Conservation (phyloP, 306 rosid genomes). For the Medicago truncatula region DNA sequence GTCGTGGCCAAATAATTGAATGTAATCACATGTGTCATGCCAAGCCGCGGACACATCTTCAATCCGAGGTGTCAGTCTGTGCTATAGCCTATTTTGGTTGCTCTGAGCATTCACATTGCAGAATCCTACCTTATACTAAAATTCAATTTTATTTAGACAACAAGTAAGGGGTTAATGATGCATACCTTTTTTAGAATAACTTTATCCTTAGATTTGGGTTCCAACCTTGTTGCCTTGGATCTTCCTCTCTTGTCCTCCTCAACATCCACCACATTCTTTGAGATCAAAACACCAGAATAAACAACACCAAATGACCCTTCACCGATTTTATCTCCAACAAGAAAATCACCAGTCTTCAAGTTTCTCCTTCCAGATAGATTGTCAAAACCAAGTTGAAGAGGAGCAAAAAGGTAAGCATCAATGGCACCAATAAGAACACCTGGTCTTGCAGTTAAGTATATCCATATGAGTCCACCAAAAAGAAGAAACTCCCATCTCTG, state of each 20-base stretch:
- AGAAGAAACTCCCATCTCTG: conserved; percentile 69
- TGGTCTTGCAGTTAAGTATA: conserved; percentile 88
- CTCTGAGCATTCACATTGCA: neutral
- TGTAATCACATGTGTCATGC: too few relatives aligned
- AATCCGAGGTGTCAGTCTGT: too few relatives aligned
- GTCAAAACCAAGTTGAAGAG: conserved; percentile 77
- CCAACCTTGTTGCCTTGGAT: conserved; percentile 46
- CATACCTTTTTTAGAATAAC: conserved; percentile 95
- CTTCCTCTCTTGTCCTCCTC: conserved; percentile 55
- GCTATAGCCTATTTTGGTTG: too few relatives aligned
- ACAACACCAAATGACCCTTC: conserved; percentile 96
- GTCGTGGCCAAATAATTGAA: too few relatives aligned
- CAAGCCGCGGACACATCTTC: too few relatives aligned
- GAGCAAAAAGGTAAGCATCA: conserved; percentile 90
- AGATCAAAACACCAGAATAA: conserved; percentile 73
- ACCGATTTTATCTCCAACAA: conserved; percentile 78
- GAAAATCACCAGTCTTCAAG: conserved; percentile 69
- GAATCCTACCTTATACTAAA: too few relatives aligned
- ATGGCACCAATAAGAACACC: conserved; percentile 93
- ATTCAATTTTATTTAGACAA: too few relatives aligned
- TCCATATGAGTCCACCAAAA: conserved; percentile 74
- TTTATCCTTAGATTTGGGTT: conserved; percentile 66
- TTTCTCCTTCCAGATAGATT: conserved; percentile 73
- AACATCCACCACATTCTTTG: conserved; percentile 52
- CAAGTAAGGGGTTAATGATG: conserved; percentile 17